Percentiles rank a stretch among this genome's conserved stretches.
phyloP scores from a whole-genome alignment of 1,284 basidiomycete species.

The Amanita bisporigera region DNA sequence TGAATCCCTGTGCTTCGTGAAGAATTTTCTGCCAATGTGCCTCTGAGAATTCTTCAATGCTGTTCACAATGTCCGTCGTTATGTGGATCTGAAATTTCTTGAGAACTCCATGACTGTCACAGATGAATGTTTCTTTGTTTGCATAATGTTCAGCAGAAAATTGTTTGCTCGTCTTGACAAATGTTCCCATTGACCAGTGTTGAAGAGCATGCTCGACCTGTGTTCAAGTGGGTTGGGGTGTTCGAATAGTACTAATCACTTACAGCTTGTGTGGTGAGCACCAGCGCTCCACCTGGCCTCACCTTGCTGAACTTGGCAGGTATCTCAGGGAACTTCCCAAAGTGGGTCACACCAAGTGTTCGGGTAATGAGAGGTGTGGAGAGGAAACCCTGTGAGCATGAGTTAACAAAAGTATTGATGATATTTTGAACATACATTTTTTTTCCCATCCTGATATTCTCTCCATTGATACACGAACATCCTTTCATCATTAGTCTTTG shows the following conservation, averaged over 20 bases:
- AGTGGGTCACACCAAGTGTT: conserved; percentile 10
- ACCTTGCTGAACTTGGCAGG: not conserved
- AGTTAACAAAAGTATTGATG: not conserved
- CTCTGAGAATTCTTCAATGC: not conserved
- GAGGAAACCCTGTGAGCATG: conserved; percentile 6
- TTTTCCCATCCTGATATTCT: not conserved
- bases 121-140: too few relatives aligned
- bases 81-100: not conserved
- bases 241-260: not conserved
- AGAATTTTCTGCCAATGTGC: not conserved
- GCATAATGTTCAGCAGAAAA: too few relatives aligned
- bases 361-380: conserved; percentile 1
- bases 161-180: not conserved
- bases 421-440: not conserved
- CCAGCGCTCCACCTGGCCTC: conserved; percentile 8
- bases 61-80: not conserved
- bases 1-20: not conserved
- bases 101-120: too few relatives aligned
- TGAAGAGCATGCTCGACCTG: not conserved
- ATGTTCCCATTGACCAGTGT: not conserved
- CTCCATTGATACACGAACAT: not conserved
- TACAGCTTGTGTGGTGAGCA: conserved; percentile 15
- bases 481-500: not conserved
- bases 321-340: not conserved
- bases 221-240: not conserved